Conservation (phyloP, 2,329 filamentous ascomycete species). For the Erysiphe pisi region DNA sequence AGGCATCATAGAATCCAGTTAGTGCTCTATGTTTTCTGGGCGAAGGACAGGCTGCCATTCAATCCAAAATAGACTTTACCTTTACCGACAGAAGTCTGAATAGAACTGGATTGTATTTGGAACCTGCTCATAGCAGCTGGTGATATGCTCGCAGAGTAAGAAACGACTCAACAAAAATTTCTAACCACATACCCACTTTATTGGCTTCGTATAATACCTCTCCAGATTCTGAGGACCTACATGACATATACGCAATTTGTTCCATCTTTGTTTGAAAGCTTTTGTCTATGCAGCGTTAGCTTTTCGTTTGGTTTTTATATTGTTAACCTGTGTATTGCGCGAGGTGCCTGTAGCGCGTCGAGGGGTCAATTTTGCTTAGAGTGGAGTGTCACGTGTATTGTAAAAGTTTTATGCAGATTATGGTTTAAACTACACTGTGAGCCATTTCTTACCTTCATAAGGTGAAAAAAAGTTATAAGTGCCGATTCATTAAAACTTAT, state of each 20-base stretch:
- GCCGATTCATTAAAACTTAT: too few species aligned
- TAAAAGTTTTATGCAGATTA: too few species aligned
- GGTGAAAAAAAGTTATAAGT: too few species aligned
- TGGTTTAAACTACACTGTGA: slow-evolving; percentile 29
- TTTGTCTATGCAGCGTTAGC: neutral
- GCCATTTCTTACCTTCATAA: slow-evolving; percentile 30
- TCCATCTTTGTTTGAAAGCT: neutral
- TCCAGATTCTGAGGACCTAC: neutral
- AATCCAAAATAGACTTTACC: neutral
- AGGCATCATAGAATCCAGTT: neutral
- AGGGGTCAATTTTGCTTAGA: too few species aligned
- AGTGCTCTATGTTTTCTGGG: neutral
- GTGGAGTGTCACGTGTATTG: too few species aligned
- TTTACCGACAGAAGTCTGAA: neutral
- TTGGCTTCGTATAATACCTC: neutral
- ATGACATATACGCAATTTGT: neutral
- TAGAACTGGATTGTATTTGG: neutral
- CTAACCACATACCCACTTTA: neutral
- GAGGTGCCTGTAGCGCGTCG: too few species aligned
- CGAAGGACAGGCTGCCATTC: neutral
- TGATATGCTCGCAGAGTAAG: neutral
- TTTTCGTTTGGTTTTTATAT: too few species aligned
- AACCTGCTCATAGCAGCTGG: neutral
- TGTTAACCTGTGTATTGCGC: too few species aligned
- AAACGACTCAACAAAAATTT: neutral